Percentiles rank a stretch among this genome's conserved stretches.
Conservation (phyloP, 139 green algal species). For the Pleodorina starrii region DNA sequence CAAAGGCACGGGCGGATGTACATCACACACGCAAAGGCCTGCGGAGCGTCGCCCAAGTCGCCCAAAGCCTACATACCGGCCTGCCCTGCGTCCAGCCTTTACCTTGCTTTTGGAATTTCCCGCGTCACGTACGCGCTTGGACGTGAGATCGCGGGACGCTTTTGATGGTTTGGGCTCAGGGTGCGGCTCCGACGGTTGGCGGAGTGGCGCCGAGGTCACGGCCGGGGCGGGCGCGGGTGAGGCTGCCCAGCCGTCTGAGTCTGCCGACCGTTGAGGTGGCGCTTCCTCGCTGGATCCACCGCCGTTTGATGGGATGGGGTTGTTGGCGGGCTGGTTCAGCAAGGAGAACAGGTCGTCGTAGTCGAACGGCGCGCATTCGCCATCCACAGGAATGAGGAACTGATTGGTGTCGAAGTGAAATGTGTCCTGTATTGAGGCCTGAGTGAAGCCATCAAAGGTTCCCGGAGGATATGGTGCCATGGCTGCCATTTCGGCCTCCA, state of each 20-base stretch:
- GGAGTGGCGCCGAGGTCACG: neutral
- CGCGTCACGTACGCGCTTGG: neutral
- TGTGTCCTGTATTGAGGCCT: neutral
- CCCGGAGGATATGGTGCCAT: too few species aligned
- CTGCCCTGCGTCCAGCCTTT: too few species aligned
- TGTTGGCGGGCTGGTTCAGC: neutral
- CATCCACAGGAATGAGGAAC: neutral
- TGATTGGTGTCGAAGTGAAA: slow-evolving; percentile 15
- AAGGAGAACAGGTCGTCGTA: slow-evolving; percentile 27
- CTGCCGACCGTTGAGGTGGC: neutral
- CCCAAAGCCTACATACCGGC: too few species aligned
- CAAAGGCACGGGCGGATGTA: neutral
- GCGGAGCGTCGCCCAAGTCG: too few species aligned
- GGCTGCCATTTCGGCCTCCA: neutral
- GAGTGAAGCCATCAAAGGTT: neutral
- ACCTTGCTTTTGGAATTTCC: neutral
- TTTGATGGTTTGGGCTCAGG: neutral
- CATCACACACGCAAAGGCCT: too few species aligned
- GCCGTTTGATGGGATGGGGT: neutral
- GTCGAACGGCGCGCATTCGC: neutral
- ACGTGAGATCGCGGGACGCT: neutral
- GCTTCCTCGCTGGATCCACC: neutral
- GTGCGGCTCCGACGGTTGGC: neutral
- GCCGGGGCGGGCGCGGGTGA: neutral
- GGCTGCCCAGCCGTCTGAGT: neutral